These are phyloP conservation scores for Nicotiana tomentosiformis DNA, from an alignment of 257 asterid genomes.

Conservation along the genomic window DNA sequence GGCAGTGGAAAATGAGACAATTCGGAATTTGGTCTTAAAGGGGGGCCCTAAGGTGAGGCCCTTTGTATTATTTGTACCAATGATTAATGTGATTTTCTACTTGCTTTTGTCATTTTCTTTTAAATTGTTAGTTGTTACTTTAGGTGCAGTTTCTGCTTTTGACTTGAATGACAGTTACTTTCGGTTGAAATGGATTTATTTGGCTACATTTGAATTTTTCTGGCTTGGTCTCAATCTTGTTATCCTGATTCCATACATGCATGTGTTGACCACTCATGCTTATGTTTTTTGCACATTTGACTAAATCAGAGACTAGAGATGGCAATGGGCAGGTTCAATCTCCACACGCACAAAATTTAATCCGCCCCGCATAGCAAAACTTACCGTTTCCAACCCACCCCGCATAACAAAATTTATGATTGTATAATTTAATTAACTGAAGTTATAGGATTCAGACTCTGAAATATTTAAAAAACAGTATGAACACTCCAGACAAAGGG, in stretches of 20 bases:
- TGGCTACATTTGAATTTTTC: neutral
- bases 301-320: too few species aligned
- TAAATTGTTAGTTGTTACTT: neutral
- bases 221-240: neutral
- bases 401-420: too few species aligned
- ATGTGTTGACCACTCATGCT: neutral
- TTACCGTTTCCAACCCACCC: too few species aligned
- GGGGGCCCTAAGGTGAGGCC: neutral
- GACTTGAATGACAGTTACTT: neutral
- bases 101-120: neutral
- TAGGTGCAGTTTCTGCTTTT: neutral
- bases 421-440: too few species aligned
- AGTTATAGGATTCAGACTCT: too few species aligned
- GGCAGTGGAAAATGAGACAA: neutral
- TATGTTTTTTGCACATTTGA: too few species aligned
- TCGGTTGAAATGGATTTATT: neutral
- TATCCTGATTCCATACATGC: neutral
- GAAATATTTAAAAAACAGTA: too few species aligned
- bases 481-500: too few species aligned
- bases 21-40: neutral
- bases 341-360: too few species aligned
- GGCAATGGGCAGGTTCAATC: too few species aligned
- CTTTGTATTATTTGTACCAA: neutral
- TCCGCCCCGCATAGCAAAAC: too few species aligned
- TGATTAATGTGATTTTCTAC: too few species aligned